Base-by-base conservation (phyloP, 805 yeast genomes). In the Lachancea sp. region DNA sequence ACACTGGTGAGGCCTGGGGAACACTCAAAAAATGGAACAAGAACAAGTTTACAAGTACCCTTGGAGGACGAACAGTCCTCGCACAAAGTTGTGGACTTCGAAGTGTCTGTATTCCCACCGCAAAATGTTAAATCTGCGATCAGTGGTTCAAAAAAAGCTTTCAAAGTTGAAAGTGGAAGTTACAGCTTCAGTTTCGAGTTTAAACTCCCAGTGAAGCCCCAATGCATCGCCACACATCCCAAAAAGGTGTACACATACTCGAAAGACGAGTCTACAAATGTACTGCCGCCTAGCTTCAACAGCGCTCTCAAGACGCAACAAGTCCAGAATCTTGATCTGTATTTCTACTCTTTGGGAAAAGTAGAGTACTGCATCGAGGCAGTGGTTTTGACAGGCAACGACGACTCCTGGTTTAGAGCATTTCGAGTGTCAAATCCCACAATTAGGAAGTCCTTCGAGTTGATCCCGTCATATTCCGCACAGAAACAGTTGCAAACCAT, bases 31-130 rank as follows among this genome's bases (percentile, higher is more conserved):
- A 78, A 91, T 84, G 53, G 90, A 90, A 17, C 82, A 77, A 59
- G 91, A 88, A 51, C 91, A 83, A 63, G 90, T 83, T 67, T 85
- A 83, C 65, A 84, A 82, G 66, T 27, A 15, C 46, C 46, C 10
- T 38, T 36, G 12, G 25, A n/a, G 13, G 42, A 38, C 9, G 20
- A 19, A 10, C 13, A 56, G 40, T 55, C 65, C 6, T 49, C 47
- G 16, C 66, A 62, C 47, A 49, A 50, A 13, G 22, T 59, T 12
- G 37, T 62, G 7, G 15, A 27, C 22, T 15, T n/a, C 11, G 29
- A 44, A 18, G 45, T 50, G 13, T 51, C 62, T 37, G 57, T 62
- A 6, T 62, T 62, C 38, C 66, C 66, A 9, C 65, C 65, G 3
- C 60, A 58, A 41, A 62, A 60, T 47, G 66, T 62, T 2, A 56